These are phyloP conservation scores for Cucurbita ficifolia DNA, from an alignment of 306 rosid genomes.

Conservation along the genomic window DNA sequence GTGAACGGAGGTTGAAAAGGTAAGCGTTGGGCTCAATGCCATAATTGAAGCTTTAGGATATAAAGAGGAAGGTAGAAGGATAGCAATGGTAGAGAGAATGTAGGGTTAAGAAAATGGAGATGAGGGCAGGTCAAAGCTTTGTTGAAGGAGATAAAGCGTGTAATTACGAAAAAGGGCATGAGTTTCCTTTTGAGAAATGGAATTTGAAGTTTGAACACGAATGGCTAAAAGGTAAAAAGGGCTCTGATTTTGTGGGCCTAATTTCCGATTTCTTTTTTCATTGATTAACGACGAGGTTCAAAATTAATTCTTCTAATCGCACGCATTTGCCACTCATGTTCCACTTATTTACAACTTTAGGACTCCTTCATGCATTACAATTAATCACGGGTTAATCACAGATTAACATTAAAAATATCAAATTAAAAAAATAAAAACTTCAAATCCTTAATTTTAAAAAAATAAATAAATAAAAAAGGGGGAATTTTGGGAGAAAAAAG, in stretches of 20 bases:
- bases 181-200: slow-evolving; percentile 28
- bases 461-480: background rate
- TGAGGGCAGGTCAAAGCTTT: background rate
- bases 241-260: slow-evolving; percentile 71
- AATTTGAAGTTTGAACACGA: slow-evolving; percentile 54
- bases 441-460: background rate
- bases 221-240: slow-evolving; percentile 42
- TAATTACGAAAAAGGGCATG: slow-evolving; percentile 55
- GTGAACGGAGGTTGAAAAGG: too few relatives aligned
- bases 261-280: slow-evolving; percentile 41
- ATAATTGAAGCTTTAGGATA: too few relatives aligned
- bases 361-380: background rate
- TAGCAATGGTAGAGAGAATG: too few relatives aligned
- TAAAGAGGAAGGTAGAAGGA: too few relatives aligned
- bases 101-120: too few relatives aligned
- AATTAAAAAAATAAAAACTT: background rate
- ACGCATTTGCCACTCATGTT: background rate
- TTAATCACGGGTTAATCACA: too few relatives aligned
- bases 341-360: background rate
- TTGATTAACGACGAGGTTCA: background rate
- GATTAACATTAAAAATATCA: background rate
- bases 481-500: slow-evolving; percentile 22
- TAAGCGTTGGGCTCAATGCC: too few relatives aligned
- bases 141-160: background rate
- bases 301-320: background rate